Evolutionary conservation across 345 rosid species (phyloP).

Genomic region (Citrus trifoliata): DNA sequence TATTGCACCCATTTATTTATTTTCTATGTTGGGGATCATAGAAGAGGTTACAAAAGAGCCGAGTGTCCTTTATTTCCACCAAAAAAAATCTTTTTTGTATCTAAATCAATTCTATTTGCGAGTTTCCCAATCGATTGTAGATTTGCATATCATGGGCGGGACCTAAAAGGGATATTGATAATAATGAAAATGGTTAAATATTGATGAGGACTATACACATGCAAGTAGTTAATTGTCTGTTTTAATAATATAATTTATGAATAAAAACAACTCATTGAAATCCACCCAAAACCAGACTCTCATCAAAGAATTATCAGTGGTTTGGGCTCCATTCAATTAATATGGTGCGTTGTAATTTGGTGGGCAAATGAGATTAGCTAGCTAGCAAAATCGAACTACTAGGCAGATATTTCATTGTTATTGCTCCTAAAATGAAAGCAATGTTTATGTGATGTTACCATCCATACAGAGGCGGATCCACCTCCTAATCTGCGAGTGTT

Average conservation of each 20-base stretch:
- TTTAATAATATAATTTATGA: neutral
- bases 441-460: too few relatives aligned
- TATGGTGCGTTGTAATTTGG: neutral
- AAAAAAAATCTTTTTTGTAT: neutral
- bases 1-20: too few relatives aligned
- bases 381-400: neutral
- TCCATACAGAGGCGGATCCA: too few relatives aligned
- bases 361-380: neutral
- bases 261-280: neutral
- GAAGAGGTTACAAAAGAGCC: neutral
- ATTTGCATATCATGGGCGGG: neutral
- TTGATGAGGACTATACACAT: neutral
- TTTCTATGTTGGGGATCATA: neutral
- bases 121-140: neutral
- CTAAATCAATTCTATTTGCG: too few relatives aligned
- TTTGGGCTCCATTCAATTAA: neutral
- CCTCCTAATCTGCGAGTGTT: too few relatives aligned
- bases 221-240: neutral
- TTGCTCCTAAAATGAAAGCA: too few relatives aligned
- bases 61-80: constrained; percentile 11
- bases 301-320: neutral
- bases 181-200: neutral
- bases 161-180: neutral
- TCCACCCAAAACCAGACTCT: neutral
- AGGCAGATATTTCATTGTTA: too few relatives aligned